Evolutionary conservation across 257 asterid genomes (phyloP).

Genomic region (Solanum piurae): DNA sequence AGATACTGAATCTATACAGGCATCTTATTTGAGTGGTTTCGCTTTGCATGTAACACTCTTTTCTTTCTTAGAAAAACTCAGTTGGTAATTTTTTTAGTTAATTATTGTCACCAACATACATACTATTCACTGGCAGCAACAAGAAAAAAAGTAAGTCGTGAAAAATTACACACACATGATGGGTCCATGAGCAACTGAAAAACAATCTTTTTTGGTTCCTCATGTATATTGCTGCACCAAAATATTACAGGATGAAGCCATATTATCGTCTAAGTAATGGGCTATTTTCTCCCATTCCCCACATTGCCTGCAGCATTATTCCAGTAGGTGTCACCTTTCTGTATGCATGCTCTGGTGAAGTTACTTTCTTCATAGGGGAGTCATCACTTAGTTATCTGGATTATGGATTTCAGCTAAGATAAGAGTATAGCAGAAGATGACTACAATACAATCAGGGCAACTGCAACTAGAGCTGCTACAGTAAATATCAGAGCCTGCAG

Average conservation of each 20-base stretch:
- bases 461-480: conserved; percentile 7
- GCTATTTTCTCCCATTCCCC: background rate
- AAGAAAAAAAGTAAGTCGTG: background rate
- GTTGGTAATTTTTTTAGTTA: background rate
- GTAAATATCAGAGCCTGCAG: conserved; percentile 27
- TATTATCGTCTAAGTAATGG: background rate
- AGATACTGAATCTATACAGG: background rate
- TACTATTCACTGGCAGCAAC: background rate
- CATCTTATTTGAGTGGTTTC: background rate
- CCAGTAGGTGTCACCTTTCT: background rate
- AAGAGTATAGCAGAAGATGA: background rate
- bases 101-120: background rate
- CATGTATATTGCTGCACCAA: background rate
- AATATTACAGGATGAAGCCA: background rate
- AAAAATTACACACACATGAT: background rate
- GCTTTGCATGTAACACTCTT: background rate
- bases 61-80: background rate
- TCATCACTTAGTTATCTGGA: background rate
- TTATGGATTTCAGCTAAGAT: background rate
- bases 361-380: background rate
- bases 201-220: background rate
- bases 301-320: background rate
- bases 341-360: background rate
- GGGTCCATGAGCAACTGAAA: background rate
- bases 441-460: conserved; percentile 10